Base-by-base conservation (phyloP, 2,329 filamentous ascomycete species). In the Fusarium xylarioides region DNA sequence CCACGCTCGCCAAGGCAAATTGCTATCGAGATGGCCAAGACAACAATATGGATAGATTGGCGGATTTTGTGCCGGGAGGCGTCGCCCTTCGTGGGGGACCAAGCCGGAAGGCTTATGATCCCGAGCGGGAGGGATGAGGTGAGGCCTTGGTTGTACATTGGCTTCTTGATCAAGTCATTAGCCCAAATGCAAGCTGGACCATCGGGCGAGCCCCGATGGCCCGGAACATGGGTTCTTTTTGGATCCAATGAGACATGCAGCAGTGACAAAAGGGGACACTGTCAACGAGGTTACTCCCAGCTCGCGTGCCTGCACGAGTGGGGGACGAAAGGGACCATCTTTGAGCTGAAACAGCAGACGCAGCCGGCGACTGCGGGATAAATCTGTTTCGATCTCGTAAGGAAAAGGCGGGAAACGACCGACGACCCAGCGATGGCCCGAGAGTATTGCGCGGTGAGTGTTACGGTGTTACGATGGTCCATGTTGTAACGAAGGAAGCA, bases 361-460 rank as follows among this genome's bases (percentile, higher is more conserved):
- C 34, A 40, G 34, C 14, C 26, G 34, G 50, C 15, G 19, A 40
- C 23, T 15, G 26, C 19, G 34, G 50, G 19, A 21, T n/a, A n/a
- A 40, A 38, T 61, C 49, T 56, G 66, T 76, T 77, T 74, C 63
- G 18, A 75, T 77, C 54, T 74, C 63, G 72, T 77, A 76, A 77
- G 23, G 40, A 44, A 47, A 69, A 59, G 34, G 54, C 38, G 53
- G 71, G 47, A 61, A 68, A 66, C 66, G 15, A 32, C 64, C 65
- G 63, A 73, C 43, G 58, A 71, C 63, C 69, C 65, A 76, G 72
- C 74, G 74, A 76, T 47, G 66, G 53, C 30, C 66, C 73, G 70
- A 62, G 68, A 63, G 37, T 40, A 64, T 52, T 37, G 70, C 47
- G 47, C n/a, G 28, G 44, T 40, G 58, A 66, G n/a, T n/a, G n/a